A percentile compares a stretch with the other conserved stretches of the same genome.
These are phyloP conservation scores for Aspergillus biplanus DNA, from an alignment of 495 filamentous ascomycete species.

Conservation along the genomic window DNA sequence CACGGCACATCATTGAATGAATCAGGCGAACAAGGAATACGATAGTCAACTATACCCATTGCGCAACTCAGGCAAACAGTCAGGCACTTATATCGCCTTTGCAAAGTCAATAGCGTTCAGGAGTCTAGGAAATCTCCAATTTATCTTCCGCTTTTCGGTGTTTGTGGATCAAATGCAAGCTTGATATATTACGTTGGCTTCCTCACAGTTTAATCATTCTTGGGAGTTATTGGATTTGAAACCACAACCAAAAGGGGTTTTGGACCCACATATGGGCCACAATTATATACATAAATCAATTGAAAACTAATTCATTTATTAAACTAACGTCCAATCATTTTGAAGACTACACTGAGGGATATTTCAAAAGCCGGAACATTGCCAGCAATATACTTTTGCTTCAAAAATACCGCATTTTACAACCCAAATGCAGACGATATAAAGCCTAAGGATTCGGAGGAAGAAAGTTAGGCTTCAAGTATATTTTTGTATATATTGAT, in stretches of 20 bases:
- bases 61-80: background rate
- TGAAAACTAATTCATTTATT: no score
- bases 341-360: no score
- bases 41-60: conserved; percentile 17
- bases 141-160: background rate
- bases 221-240: no score
- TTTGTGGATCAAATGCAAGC: background rate
- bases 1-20: background rate
- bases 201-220: no score
- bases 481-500: background rate
- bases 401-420: no score
- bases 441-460: background rate
- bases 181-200: background rate
- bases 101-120: background rate
- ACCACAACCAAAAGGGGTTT: no score
- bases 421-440: background rate
- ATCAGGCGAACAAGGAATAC: conserved; percentile 6
- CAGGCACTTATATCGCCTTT: conserved; percentile 1
- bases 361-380: no score
- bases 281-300: no score
- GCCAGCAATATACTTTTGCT: no score
- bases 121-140: background rate
- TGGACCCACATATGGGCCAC: no score
- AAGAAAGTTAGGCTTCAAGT: background rate
- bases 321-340: background rate